Evolutionary conservation across 768 basidiomycete species (phyloP), one percentile per base, ranked within the genome.

Genomic region (Macrocybe gigantea): DNA sequence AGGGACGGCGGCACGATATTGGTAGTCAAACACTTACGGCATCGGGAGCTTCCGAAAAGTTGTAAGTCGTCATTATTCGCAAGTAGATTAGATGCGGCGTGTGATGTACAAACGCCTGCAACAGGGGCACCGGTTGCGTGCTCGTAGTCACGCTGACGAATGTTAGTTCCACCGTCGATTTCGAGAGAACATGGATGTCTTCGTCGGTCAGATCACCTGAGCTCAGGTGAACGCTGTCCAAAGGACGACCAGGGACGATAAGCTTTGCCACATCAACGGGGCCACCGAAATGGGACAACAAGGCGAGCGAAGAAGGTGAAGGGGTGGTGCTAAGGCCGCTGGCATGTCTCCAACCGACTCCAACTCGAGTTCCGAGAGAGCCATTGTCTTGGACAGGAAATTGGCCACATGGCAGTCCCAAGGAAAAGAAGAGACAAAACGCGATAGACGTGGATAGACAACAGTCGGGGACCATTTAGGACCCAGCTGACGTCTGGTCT

Each of bases 51-150:
- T 74, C 70, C 48, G 67, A 64, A 55, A 80, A 73, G 59, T 65
- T 70, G 38, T 71, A 76, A 5, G 74, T 80, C 37, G 77, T 77
- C 64, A 82, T 82, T 59, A 89, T 68, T 41, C 83, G 79, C 46
- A 89, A 77, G 64, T 81, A 84, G 31, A 73, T 73, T 39, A 89
- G 73, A 56, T 74, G 68, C 6, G 79, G 78, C 63, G 88, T 74
- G 51, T 76, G 72, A 41, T 64, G 66, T 35, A 77, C 76, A 48
- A 89, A 72, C 31, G 68, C 64, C 48, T 73, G 71, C 40, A 89
- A 70, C 39, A 87, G 70, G n/a, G 73, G 62, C 11, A 80, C 67
- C 7, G 83, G 80, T 33, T 77, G 67, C 36, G 76, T 70, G 57
- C 70, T 77, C 12, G 82, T 84, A 33, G 78, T 76, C 6, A 80